Evolutionary conservation across 2,329 filamentous ascomycete species (phyloP).

Genomic region (Camillea tinctor): DNA sequence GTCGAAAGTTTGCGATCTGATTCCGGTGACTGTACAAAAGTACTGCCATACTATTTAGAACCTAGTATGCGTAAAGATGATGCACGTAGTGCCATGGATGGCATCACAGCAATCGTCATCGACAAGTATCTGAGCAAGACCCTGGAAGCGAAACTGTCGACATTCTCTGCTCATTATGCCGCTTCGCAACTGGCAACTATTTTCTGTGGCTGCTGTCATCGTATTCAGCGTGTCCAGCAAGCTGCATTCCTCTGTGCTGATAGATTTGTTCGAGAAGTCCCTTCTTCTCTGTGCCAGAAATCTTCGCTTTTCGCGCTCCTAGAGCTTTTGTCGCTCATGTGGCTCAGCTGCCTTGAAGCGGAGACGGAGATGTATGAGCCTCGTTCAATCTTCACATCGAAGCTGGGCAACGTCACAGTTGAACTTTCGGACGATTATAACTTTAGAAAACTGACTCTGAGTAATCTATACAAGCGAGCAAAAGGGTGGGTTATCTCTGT

Average conservation of each 20-base stretch:
- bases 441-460: conserved; percentile 76
- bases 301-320: conserved; percentile 89
- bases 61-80: conserved; percentile 71
- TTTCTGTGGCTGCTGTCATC: conserved; percentile 88
- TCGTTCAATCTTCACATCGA: conserved; percentile 75
- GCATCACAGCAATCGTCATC: conserved; percentile 66
- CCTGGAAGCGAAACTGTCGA: conserved; percentile 65
- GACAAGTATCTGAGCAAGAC: conserved; percentile 78
- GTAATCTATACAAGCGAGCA: conserved; percentile 73
- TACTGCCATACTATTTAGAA: conserved; percentile 91
- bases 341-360: conserved; percentile 88
- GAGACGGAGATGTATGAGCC: conserved; percentile 94
- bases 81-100: conserved; percentile 64
- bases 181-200: conserved; percentile 83
- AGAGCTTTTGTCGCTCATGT: conserved; percentile 91
- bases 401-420: conserved; percentile 74
- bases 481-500: conserved; percentile 77
- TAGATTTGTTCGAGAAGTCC: conserved; percentile 78
- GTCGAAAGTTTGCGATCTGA: conserved; percentile 86
- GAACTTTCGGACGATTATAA: conserved; percentile 92
- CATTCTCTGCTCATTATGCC: conserved; percentile 89
- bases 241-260: conserved; percentile 82
- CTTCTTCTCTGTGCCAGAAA: conserved; percentile 86
- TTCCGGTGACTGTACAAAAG: conserved; percentile 85
- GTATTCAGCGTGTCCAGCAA: conserved; percentile 86